phyloP scores from a whole-genome alignment of 768 basidiomycete genomes.

The Leccinum subgranulosum region DNA sequence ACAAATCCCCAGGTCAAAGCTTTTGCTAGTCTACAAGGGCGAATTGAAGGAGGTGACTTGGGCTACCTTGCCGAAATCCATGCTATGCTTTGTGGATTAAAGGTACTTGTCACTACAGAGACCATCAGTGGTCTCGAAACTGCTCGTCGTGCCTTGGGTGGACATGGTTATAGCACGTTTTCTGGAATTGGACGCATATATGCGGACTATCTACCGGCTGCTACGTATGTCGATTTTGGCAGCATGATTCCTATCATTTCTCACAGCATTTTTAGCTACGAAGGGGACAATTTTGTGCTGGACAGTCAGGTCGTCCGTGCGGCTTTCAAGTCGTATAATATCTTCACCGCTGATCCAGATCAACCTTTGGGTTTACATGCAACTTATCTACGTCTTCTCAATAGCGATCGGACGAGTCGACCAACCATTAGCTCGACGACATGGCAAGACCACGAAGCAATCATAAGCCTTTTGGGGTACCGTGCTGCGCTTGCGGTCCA shows the following conservation, averaged over 20 bases:
- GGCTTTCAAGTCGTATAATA: slow-evolving; percentile 57
- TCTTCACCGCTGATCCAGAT: slow-evolving; percentile 34
- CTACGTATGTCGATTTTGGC: slow-evolving; percentile 44
- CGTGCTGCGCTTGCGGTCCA: slow-evolving; percentile 62
- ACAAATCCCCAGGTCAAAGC: slow-evolving; percentile 37
- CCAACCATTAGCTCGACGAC: slow-evolving; percentile 22
- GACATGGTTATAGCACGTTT: slow-evolving; percentile 72
- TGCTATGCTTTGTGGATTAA: slow-evolving; percentile 65
- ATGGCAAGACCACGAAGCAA: slow-evolving; percentile 38
- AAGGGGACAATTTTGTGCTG: slow-evolving; percentile 79
- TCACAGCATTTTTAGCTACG: slow-evolving; percentile 43
- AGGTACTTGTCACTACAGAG: slow-evolving; percentile 53
- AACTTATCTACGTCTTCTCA: slow-evolving; percentile 54
- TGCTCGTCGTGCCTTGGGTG: slow-evolving; percentile 69
- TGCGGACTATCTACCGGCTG: slow-evolving; percentile 61
- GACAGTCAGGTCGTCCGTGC: slow-evolving; percentile 73
- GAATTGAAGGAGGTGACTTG: slow-evolving; percentile 54
- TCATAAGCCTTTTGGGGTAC: slow-evolving; percentile 56
- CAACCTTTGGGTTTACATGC: slow-evolving; percentile 16
- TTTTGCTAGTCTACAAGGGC: slow-evolving; percentile 48
- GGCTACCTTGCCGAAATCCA: slow-evolving; percentile 71
- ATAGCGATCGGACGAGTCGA: slow-evolving; percentile 11
- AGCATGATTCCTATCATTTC: neutral
- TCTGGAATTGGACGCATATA: slow-evolving; percentile 64
- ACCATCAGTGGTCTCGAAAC: slow-evolving; percentile 58